Conservation (phyloP, 2,329 filamentous ascomycete species). For the Ophiognomonia clavigignenti-juglandacearum region DNA sequence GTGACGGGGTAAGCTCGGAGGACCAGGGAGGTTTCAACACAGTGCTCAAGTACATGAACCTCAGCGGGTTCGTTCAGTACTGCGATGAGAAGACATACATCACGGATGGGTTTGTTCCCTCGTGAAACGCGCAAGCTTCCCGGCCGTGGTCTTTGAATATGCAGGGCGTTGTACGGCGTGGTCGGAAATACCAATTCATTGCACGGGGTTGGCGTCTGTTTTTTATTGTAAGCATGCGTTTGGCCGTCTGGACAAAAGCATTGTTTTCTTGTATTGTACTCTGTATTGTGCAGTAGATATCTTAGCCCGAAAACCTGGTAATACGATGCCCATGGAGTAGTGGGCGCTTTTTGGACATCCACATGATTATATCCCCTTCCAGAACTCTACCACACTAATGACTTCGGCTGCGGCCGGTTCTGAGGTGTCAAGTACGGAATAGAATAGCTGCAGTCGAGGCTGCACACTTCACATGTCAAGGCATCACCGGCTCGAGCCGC, state of each 20-base stretch:
- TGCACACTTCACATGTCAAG: too few species aligned
- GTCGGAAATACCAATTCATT: not conserved
- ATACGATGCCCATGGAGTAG: not conserved
- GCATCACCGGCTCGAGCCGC: too few species aligned
- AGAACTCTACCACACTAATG: too few species aligned
- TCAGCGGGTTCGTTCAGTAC: slow-evolving; percentile 59
- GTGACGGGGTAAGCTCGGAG: slow-evolving; percentile 19
- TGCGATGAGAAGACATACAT: slow-evolving; percentile 34
- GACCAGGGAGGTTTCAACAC: slow-evolving; percentile 49
- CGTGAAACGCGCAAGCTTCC: too few species aligned
- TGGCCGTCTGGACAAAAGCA: not conserved
- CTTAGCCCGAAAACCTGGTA: not conserved
- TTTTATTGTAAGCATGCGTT: too few species aligned
- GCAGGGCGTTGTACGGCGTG: too few species aligned
- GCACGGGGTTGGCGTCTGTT: not conserved
- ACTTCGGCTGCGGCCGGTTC: too few species aligned
- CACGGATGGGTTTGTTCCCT: slow-evolving; percentile 11
- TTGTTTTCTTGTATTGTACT: not conserved
- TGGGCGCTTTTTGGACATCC: not conserved
- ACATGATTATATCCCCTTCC: not conserved
- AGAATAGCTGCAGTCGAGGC: too few species aligned
- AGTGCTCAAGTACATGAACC: slow-evolving; percentile 59
- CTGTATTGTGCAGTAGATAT: not conserved
- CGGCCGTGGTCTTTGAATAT: too few species aligned
- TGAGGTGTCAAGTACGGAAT: too few species aligned